phyloP scores from a whole-genome alignment of 257 asterid genomes.

The Scutellaria barbata region DNA sequence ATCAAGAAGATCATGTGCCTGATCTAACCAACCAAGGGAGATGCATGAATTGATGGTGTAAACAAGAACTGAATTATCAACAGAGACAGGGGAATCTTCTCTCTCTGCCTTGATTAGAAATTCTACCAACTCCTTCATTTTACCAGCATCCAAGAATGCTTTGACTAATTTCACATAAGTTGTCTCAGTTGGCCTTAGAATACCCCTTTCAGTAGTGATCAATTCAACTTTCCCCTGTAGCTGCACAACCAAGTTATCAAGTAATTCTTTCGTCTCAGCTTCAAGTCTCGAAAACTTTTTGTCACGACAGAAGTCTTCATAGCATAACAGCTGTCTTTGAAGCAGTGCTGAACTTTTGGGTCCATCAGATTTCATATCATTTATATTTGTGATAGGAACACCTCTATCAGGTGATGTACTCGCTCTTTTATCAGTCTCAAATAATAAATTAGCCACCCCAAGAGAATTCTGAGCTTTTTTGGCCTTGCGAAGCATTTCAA shows the following conservation, averaged over 20 bases:
- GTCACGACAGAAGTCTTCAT: constrained; percentile 65
- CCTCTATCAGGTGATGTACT: constrained; percentile 33
- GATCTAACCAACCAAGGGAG: constrained; percentile 80
- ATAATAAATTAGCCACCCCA: constrained; percentile 59
- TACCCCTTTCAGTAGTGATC: constrained; percentile 77
- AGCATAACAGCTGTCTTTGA: constrained; percentile 40
- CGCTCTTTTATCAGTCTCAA: constrained; percentile 43
- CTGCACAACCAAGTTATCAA: constrained; percentile 54
- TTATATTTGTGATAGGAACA: constrained; percentile 35
- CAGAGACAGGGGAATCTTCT: constrained; percentile 72
- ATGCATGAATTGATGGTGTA: constrained; percentile 78
- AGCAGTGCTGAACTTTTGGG: constrained; percentile 24
- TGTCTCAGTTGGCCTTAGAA: constrained; percentile 85
- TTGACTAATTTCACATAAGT: constrained; percentile 73
- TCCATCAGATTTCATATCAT: constrained; percentile 33
- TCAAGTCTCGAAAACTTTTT: constrained; percentile 61
- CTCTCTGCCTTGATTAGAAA: constrained; percentile 68
- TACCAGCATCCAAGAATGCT: constrained; percentile 75
- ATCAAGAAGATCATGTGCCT: constrained; percentile 89
- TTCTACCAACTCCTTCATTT: constrained; percentile 71
- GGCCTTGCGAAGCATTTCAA: constrained; percentile 89
- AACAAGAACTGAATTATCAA: constrained; percentile 65
- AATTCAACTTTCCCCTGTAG: constrained; percentile 71
- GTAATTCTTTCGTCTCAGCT: constrained; percentile 64
- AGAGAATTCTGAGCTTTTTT: constrained; percentile 72